Evolutionary conservation across 2,329 filamentous ascomycete genomes (phyloP).

Genomic region (Verticillium albo-atrum): DNA sequence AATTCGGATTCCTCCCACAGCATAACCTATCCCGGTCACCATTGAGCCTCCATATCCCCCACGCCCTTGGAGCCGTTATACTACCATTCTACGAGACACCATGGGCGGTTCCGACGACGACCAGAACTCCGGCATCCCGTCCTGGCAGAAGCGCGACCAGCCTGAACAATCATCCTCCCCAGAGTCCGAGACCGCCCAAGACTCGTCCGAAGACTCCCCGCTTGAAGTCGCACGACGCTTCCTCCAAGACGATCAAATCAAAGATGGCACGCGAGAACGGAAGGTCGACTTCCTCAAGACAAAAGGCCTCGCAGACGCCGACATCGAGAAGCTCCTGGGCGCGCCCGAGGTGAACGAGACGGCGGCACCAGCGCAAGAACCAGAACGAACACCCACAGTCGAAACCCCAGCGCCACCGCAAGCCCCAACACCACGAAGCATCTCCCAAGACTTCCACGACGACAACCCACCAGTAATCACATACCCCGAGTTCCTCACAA

Average conservation of each 20-base stretch:
- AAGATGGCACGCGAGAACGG: constrained; percentile 61
- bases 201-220: not conserved
- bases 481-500: constrained; percentile 65
- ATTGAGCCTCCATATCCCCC: not conserved
- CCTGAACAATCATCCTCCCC: constrained; percentile 5
- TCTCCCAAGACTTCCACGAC: constrained; percentile 15
- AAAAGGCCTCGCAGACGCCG: constrained; percentile 65
- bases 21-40: not conserved
- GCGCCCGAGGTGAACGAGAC: constrained; percentile 11
- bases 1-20: not conserved
- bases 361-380: not conserved
- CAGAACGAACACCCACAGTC: not conserved
- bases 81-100: not conserved
- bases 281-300: constrained; percentile 73
- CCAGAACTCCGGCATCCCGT: constrained; percentile 19
- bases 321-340: constrained; percentile 64
- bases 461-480: constrained; percentile 60
- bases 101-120: constrained; percentile 28
- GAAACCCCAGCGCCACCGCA: constrained; percentile 4
- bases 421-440: constrained; percentile 3
- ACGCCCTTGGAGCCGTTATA: too few relatives aligned
- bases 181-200: not conserved
- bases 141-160: constrained; percentile 22
- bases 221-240: constrained; percentile 68
- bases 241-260: constrained; percentile 69